Base-by-base conservation (phyloP, 495 filamentous ascomycete genomes). In the Amphirosellinia nigrospora region DNA sequence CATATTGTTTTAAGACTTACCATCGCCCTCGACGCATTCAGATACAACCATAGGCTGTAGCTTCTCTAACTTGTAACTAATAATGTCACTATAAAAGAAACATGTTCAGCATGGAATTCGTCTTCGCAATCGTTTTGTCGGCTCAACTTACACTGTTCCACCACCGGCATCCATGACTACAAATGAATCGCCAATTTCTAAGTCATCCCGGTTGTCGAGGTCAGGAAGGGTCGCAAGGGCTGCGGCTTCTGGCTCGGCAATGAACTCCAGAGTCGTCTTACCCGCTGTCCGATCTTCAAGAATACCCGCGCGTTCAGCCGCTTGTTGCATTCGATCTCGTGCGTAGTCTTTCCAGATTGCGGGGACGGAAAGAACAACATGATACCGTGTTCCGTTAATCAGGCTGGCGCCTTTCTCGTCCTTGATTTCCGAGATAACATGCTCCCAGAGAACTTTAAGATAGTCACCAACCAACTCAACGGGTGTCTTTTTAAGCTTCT, bases 331-430 rank as follows among this genome's bases (percentile, higher is more conserved):
- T 5, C 38, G 39, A 26, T 70, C 28, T 21, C 67, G 50, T 1
- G 77, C 77, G 41, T 79, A 77, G 8, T 56, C 43, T 10, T 74
- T 72, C 77, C 77, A 79, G 23, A 79, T 76, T 2, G 77, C 77
- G 13, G 77, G 77, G 4, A 79, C 69, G 13, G 77, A 77, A 21
- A 79, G 68, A 23, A 73, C 77, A 3, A 79, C 69, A 19, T 73
- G 71, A 11, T 77, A 34, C 11, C 62, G 72, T 0, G 78, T 59
- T 19, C 23, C 73, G 7, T 79, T 74, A 13, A 77, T n/a, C 0
- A 59, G 56, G 21, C 0, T 28, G 11, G 15, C 19, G 43, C 66
- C 69, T 4, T 71, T 48, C 1, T n/a, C 65, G 10, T 56, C 66
- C 3, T 52, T 56, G n/a, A 74, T 70, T n/a, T 70, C 30, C 45